Evolutionary conservation across 257 asterid species (phyloP).

Genomic region (Gardenia jasminoides): DNA sequence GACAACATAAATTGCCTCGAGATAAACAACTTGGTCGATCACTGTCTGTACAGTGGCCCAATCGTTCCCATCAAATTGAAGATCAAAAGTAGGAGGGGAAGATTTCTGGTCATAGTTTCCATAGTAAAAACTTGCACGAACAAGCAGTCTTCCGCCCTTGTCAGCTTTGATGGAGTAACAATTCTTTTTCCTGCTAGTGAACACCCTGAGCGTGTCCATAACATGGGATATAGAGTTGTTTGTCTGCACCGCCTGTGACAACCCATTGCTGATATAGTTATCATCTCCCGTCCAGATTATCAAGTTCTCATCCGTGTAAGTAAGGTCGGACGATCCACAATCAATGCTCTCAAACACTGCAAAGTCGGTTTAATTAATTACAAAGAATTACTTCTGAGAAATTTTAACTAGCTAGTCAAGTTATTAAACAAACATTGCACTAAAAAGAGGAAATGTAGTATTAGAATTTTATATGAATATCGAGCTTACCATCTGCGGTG

Average conservation of each 20-base stretch:
- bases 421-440: not conserved
- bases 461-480: not conserved
- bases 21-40: conserved; percentile 6
- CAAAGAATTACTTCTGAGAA: not conserved
- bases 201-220: conserved; percentile 52
- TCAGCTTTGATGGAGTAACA: conserved; percentile 38
- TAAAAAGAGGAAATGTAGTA: not conserved
- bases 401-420: not conserved
- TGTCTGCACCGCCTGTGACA: conserved; percentile 20
- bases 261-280: conserved; percentile 21
- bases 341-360: conserved; percentile 35
- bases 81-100: conserved; percentile 55
- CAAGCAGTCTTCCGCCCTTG: conserved; percentile 32
- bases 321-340: conserved; percentile 40
- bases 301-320: conserved; percentile 22
- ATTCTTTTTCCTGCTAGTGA: conserved; percentile 41
- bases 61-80: conserved; percentile 52
- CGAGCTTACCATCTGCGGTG: conserved; percentile 26
- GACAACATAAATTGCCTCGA: conserved; percentile 46
- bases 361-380: not conserved
- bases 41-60: conserved; percentile 44
- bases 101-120: conserved; percentile 63
- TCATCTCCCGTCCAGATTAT: conserved; percentile 34
- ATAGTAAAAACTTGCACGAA: conserved; percentile 61
- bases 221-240: conserved; percentile 29